phyloP scores from a whole-genome alignment of 1,284 basidiomycete genomes.

The Chalciporus piperatoides region DNA sequence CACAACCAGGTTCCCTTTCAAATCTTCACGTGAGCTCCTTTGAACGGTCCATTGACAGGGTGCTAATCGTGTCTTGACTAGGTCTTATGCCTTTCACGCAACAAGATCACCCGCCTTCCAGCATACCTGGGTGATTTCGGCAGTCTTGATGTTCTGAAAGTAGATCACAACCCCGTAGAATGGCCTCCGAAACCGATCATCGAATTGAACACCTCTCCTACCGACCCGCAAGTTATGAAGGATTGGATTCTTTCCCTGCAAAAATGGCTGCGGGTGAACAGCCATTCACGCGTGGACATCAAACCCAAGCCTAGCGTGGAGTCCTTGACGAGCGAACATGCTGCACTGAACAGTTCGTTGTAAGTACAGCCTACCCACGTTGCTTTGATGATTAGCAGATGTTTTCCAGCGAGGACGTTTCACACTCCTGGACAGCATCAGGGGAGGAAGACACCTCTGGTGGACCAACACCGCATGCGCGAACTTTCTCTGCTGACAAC shows the following conservation, averaged over 20 bases:
- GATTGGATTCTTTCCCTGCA: conserved; percentile 74
- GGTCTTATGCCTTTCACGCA: conserved; percentile 86
- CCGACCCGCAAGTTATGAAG: conserved; percentile 52
- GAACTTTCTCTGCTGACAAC: conserved; percentile 57
- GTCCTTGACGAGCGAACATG: conserved; percentile 42
- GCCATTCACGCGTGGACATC: conserved; percentile 28
- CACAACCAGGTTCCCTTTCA: conserved; percentile 74
- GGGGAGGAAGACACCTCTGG: conserved; percentile 36
- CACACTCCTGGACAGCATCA: conserved; percentile 42
- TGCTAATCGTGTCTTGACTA: conserved; percentile 32
- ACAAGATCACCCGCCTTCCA: conserved; percentile 80
- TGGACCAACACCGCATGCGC: conserved; percentile 50
- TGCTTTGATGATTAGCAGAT: conserved; percentile 7
- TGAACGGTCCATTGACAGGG: conserved; percentile 2
- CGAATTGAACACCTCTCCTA: conserved; percentile 40
- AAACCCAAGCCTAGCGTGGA: conserved; percentile 39
- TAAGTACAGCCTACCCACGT: conserved; percentile 29
- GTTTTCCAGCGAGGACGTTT: conserved; percentile 37
- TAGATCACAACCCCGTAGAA: conserved; percentile 89
- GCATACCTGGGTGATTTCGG: conserved; percentile 74
- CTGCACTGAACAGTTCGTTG: conserved; percentile 42
- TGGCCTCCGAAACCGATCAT: conserved; percentile 76
- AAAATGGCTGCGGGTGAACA: conserved; percentile 66
- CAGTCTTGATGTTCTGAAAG: conserved; percentile 77
- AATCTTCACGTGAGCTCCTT: conserved; percentile 64